Conservation (phyloP, 2,329 filamentous ascomycete species). For the Cladophialophora psammophila region DNA sequence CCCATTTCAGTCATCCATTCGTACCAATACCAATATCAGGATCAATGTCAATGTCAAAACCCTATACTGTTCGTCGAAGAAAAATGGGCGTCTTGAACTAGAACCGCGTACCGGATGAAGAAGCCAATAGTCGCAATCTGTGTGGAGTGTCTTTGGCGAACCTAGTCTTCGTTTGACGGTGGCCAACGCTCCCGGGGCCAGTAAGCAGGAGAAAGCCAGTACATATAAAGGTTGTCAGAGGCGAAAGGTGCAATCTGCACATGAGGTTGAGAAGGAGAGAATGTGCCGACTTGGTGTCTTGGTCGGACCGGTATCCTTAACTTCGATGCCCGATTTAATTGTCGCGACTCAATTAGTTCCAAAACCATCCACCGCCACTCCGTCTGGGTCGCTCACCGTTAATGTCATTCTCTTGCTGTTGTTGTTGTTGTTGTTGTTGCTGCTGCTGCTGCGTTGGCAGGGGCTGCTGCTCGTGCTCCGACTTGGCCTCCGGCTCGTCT, state of each 20-base stretch:
- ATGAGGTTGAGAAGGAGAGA: background rate
- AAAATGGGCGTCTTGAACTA: background rate
- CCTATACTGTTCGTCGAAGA: background rate
- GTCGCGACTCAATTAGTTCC: constrained; percentile 19
- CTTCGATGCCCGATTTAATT: background rate
- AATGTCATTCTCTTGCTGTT: constrained; percentile 3
- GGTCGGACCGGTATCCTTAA: background rate
- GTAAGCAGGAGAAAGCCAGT: no score
- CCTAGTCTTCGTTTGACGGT: no score
- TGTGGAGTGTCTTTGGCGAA: no score
- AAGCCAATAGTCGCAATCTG: background rate
- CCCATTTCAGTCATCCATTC: background rate
- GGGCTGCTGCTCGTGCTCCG: background rate
- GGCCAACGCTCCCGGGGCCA: no score
- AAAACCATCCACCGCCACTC: constrained; percentile 34
- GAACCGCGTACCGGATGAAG: background rate
- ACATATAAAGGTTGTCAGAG: no score
- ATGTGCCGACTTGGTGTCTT: background rate
- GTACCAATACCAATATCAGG: background rate
- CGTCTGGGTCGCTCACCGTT: background rate
- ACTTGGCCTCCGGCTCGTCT: background rate
- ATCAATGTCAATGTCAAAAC: background rate
- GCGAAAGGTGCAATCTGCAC: background rate
- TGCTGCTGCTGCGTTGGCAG: constrained; percentile 3
- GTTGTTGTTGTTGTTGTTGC: constrained; percentile 5